phyloP scores from a whole-genome alignment of 2,329 filamentous ascomycete genomes.

The Plenodomus tracheiphilus region DNA sequence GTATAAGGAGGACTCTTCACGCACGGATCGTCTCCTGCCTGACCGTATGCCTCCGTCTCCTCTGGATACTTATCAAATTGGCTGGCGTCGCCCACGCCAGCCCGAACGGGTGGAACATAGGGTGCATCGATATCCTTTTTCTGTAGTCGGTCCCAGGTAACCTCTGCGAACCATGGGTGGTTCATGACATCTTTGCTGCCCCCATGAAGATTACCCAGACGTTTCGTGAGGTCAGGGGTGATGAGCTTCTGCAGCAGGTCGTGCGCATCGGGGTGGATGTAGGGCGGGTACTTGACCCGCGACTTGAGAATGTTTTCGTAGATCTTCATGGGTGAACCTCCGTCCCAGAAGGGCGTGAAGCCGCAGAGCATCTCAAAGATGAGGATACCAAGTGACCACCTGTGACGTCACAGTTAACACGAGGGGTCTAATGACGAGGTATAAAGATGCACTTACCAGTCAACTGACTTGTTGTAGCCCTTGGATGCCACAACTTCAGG shows the following conservation, averaged over 20 bases:
- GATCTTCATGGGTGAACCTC: slow-evolving; percentile 96
- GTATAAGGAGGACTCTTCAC: slow-evolving; percentile 50
- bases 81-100: slow-evolving; percentile 90
- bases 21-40: slow-evolving; percentile 79
- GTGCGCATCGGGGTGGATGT: slow-evolving; percentile 92
- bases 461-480: slow-evolving; percentile 98
- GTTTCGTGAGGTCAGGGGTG: slow-evolving; percentile 91
- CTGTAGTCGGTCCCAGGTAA: slow-evolving; percentile 92
- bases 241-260: slow-evolving; percentile 91
- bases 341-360: slow-evolving; percentile 99
- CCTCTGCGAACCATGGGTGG: slow-evolving; percentile 95
- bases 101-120: slow-evolving; percentile 93
- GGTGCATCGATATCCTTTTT: slow-evolving; percentile 98
- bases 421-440: no score
- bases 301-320: slow-evolving; percentile 99
- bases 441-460: slow-evolving; percentile 70
- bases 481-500: slow-evolving; percentile 99
- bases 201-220: slow-evolving; percentile 89
- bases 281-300: slow-evolving; percentile 93
- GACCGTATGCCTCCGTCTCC: slow-evolving; percentile 90
- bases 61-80: slow-evolving; percentile 98
- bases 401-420: slow-evolving; percentile 45
- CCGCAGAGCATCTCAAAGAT: slow-evolving; percentile 99
- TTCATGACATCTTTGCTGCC: slow-evolving; percentile 92
- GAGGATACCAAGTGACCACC: slow-evolving; percentile 97